phyloP scores from a whole-genome alignment of 768 basidiomycete species.

The Tricholoma sp. region DNA sequence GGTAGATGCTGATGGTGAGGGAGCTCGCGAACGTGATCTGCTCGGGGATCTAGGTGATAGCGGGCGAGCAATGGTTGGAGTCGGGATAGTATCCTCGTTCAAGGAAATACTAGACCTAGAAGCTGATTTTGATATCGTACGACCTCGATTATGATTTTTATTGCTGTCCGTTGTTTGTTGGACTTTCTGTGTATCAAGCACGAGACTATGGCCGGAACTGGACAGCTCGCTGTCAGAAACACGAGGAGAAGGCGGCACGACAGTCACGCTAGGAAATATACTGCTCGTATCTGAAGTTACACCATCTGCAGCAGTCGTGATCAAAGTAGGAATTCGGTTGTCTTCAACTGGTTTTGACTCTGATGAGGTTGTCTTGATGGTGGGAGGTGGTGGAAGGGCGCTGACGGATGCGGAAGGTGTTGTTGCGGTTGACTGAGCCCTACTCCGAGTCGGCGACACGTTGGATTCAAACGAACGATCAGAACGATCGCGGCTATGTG shows the following conservation, averaged over 20 bases:
- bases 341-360: constrained; percentile 5
- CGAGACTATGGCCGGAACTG: constrained; percentile 19
- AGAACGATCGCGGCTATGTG: constrained; percentile 25
- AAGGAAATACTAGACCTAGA: constrained; percentile 8
- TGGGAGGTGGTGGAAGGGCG: constrained; percentile 5
- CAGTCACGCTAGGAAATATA: constrained; percentile 36
- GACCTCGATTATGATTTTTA: constrained; percentile 7
- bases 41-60: constrained; percentile 7
- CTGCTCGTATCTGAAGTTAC: constrained; percentile 22
- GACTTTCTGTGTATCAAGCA: constrained; percentile 6
- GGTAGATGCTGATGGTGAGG: constrained; percentile 15
- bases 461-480: constrained; percentile 22
- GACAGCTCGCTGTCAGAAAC: constrained; percentile 20
- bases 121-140: constrained; percentile 16
- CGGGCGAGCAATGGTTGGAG: constrained; percentile 15
- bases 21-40: constrained; percentile 9
- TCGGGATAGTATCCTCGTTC: constrained; percentile 15
- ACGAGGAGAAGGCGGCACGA: constrained; percentile 42
- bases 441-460: constrained; percentile 15
- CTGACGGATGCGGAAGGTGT: constrained; percentile 7
- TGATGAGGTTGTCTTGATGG: background rate
- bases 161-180: constrained; percentile 12
- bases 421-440: constrained; percentile 16
- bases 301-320: constrained; percentile 17
- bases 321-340: constrained; percentile 13